phyloP scores from a whole-genome alignment of 2,329 filamentous ascomycete genomes.

The Pezicula neosporulosa region DNA sequence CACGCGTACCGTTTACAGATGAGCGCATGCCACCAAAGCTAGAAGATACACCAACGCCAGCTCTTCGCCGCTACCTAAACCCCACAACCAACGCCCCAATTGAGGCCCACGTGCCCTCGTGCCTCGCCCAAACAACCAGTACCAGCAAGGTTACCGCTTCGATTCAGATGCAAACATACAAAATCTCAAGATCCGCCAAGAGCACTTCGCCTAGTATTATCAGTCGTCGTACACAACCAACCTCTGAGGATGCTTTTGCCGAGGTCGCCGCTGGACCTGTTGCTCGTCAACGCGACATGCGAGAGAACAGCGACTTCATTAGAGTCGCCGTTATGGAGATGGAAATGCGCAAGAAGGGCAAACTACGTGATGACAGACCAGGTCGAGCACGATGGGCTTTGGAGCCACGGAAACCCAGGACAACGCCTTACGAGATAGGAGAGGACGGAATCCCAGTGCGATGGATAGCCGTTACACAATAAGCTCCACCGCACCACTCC shows the following conservation, averaged over 20 bases:
- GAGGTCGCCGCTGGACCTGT: conserved; percentile 36
- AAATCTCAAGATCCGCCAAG: conserved; percentile 30
- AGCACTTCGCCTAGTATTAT: conserved; percentile 34
- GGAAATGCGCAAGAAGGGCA: conserved; percentile 65
- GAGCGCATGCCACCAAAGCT: conserved; percentile 61
- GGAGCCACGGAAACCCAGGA: conserved; percentile 56
- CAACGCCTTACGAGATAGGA: conserved; percentile 52
- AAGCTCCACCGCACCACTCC: not conserved
- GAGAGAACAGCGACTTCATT: conserved; percentile 69
- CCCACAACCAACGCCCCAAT: conserved; percentile 51
- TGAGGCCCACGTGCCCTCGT: conserved; percentile 33
- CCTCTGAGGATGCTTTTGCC: conserved; percentile 27
- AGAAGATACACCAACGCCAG: conserved; percentile 62
- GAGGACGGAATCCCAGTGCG: conserved; percentile 55
- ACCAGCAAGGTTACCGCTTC: conserved; percentile 56
- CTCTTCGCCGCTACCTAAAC: conserved; percentile 65
- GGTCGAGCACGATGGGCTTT: conserved; percentile 65
- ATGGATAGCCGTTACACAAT: conserved; percentile 44
- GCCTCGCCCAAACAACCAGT: conserved; percentile 30
- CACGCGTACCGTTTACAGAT: conserved; percentile 63
- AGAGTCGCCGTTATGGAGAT: conserved; percentile 70
- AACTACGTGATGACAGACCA: conserved; percentile 62
- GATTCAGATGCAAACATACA: conserved; percentile 71
- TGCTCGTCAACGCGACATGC: conserved; percentile 61
- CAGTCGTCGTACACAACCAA: conserved; percentile 23